A percentile compares a stretch with the other conserved stretches of the same genome.
Conservation (phyloP, 2,329 filamentous ascomycete species). For the Teratosphaeria pseudoeucalypti region DNA sequence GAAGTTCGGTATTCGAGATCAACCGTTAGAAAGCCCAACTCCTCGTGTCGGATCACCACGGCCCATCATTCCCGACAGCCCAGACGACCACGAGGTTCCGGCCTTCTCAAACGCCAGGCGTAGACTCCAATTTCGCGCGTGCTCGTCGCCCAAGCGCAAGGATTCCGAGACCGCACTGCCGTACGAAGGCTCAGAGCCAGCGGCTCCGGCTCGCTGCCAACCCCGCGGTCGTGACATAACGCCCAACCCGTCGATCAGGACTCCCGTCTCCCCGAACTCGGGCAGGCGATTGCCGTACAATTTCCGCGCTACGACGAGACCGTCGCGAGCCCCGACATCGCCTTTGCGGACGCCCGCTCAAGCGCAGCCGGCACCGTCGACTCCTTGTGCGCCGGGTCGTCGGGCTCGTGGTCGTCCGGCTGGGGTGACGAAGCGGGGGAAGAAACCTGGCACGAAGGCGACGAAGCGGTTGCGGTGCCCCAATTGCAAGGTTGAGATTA, state of each 20-base stretch:
- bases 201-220: neutral
- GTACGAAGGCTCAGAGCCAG: neutral
- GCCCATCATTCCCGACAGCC: neutral
- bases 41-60: neutral
- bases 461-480: slow-evolving; percentile 2
- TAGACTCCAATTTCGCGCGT: neutral
- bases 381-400: neutral
- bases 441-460: neutral
- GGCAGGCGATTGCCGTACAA: neutral
- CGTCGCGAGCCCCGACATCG: neutral
- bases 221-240: neutral
- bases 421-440: neutral
- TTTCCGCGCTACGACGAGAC: neutral
- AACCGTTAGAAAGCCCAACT: neutral
- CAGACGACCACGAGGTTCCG: neutral
- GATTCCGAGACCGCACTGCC: neutral
- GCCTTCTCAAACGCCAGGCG: neutral
- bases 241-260: neutral
- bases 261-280: neutral
- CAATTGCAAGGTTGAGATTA: neutral
- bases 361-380: neutral
- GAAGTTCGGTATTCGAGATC: neutral
- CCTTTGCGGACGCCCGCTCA: neutral
- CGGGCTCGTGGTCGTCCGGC: neutral
- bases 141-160: neutral